phyloP scores from a whole-genome alignment of 805 yeast genomes.

The Suhomyces faveliae region DNA sequence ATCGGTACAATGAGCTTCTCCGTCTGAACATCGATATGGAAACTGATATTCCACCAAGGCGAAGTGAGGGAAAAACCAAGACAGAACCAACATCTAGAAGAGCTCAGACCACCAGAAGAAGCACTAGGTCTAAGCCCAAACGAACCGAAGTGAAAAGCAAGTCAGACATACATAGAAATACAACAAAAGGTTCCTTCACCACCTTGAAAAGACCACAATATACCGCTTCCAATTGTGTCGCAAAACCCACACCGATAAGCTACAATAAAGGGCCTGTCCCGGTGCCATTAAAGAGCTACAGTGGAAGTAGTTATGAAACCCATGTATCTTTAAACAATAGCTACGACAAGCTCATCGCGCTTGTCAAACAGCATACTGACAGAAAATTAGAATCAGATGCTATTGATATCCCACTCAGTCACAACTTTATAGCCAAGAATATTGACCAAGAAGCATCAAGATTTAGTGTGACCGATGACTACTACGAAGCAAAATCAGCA shows the following conservation, averaged over 20 bases:
- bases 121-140: background rate
- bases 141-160: background rate
- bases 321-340: conserved; percentile 12
- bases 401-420: conserved; percentile 25
- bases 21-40: conserved; percentile 17
- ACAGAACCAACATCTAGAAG: background rate
- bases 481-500: conserved; percentile 4
- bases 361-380: conserved; percentile 15
- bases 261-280: background rate
- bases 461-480: conserved; percentile 15
- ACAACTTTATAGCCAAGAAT: conserved; percentile 25
- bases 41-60: conserved; percentile 27
- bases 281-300: background rate
- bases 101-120: background rate
- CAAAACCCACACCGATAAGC: background rate
- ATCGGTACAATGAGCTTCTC: conserved; percentile 18
- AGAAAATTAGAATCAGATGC: conserved; percentile 7
- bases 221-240: background rate
- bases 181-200: background rate
- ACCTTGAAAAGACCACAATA: conserved; percentile 1
- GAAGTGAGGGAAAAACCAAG: conserved; percentile 4
- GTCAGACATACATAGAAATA: background rate
- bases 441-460: conserved; percentile 19
- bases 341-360: conserved; percentile 20
- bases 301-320: conserved; percentile 15